A percentile compares a stretch with the other conserved stretches of the same genome.
Evolutionary conservation across 1,284 basidiomycete species (phyloP).

Genomic region (Salmacisia buchloeana): DNA sequence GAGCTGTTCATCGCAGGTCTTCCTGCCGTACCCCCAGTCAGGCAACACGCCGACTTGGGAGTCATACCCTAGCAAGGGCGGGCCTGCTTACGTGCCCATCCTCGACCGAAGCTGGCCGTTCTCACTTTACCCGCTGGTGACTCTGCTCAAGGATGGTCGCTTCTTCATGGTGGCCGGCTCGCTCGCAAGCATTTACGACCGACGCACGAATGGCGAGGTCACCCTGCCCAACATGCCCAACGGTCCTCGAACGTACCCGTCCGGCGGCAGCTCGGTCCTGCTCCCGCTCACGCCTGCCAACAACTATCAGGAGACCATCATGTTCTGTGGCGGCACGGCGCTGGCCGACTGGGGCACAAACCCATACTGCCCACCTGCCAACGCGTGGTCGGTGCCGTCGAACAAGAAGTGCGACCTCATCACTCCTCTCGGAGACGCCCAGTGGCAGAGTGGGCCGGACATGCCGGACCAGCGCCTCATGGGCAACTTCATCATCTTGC

Average conservation of each 20-base stretch:
- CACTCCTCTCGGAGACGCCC: too few species aligned
- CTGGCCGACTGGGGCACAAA: too few species aligned
- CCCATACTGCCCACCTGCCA: background rate
- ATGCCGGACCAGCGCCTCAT: too few species aligned
- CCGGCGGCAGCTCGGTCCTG: slow-evolving; percentile 33
- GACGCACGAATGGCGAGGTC: background rate
- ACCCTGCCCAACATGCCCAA: slow-evolving; percentile 23
- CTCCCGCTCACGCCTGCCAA: slow-evolving; percentile 33
- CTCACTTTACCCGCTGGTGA: too few species aligned
- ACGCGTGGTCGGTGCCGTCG: background rate
- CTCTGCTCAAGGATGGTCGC: background rate
- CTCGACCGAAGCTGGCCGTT: too few species aligned
- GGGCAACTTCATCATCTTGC: too few species aligned
- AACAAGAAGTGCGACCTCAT: slow-evolving; percentile 6
- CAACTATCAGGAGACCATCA: slow-evolving; percentile 36
- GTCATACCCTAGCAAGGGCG: too few species aligned
- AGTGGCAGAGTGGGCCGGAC: too few species aligned
- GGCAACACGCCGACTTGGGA: background rate
- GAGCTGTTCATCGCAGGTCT: background rate
- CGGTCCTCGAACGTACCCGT: slow-evolving; percentile 35
- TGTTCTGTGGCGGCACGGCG: slow-evolving; percentile 42
- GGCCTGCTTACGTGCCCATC: too few species aligned
- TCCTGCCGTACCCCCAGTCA: background rate
- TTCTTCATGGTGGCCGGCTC: background rate
- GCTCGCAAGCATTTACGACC: background rate